These are phyloP conservation scores for Solanum bulbocastanum DNA, from an alignment of 257 asterid species.

Conservation along the genomic window DNA sequence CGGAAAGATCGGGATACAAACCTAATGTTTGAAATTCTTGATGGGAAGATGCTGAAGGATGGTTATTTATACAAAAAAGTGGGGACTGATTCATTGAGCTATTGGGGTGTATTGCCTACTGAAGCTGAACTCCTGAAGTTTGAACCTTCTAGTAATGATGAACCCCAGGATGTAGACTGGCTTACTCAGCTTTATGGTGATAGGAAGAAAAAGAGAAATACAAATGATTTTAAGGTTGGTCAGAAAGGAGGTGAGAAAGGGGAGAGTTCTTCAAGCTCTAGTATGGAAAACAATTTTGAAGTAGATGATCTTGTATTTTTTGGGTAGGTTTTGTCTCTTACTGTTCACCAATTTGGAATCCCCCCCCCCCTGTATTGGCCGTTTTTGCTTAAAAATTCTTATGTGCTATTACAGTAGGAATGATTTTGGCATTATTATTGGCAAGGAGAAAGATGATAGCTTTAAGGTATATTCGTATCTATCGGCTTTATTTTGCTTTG, in stretches of 20 bases:
- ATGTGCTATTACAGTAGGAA: slow-evolving; percentile 49
- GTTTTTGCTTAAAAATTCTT: slow-evolving; percentile 2
- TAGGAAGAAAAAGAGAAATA: slow-evolving; percentile 34
- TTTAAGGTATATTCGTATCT: slow-evolving; percentile 46
- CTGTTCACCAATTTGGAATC: neutral
- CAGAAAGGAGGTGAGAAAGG: slow-evolving; percentile 48
- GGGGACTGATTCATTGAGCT: slow-evolving; percentile 54
- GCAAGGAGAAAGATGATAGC: slow-evolving; percentile 64
- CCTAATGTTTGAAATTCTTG: slow-evolving; percentile 57
- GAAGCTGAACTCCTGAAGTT: slow-evolving; percentile 87
- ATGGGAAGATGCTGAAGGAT: slow-evolving; percentile 93
- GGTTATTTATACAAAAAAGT: slow-evolving; percentile 84
- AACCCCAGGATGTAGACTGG: slow-evolving; percentile 62
- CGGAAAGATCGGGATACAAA: slow-evolving; percentile 87
- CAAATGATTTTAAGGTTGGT: slow-evolving; percentile 31
- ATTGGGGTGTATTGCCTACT: slow-evolving; percentile 79
- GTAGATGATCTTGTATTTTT: slow-evolving; percentile 80
- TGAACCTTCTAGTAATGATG: slow-evolving; percentile 69
- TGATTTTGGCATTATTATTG: slow-evolving; percentile 86
- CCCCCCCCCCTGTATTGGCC: neutral
- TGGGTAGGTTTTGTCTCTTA: slow-evolving; percentile 43
- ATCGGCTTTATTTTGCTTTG: neutral
- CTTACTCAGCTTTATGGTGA: slow-evolving; percentile 82
- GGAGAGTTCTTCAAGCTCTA: slow-evolving; percentile 56
- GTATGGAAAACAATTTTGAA: slow-evolving; percentile 42